A percentile compares a stretch with the other conserved stretches of the same genome.
These are phyloP conservation scores for Cucumis sativus DNA, from an alignment of 306 rosid genomes.

Conservation along the genomic window DNA sequence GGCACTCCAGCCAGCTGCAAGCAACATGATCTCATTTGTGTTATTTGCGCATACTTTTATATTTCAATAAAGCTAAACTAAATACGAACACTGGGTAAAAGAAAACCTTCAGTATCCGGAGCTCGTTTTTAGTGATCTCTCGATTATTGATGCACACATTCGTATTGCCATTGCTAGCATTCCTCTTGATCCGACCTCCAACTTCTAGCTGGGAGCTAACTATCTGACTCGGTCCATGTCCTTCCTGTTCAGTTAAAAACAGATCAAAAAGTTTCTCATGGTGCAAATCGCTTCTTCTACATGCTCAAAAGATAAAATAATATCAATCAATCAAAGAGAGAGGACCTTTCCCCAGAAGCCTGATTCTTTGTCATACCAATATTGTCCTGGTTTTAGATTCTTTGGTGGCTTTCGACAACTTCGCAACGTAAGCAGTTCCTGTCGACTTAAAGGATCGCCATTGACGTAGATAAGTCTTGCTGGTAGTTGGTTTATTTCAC, in stretches of 20 bases:
- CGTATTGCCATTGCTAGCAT: constrained; percentile 66
- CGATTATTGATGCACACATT: constrained; percentile 38
- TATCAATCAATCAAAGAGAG: neutral
- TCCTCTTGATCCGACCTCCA: constrained; percentile 29
- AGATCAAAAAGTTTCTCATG: constrained; percentile 4
- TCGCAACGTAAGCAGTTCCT: constrained; percentile 29
- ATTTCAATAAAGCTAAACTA: neutral
- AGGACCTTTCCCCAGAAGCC: constrained; percentile 88
- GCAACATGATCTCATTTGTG: neutral
- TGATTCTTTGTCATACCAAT: constrained; percentile 70
- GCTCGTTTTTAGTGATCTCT: constrained; percentile 50
- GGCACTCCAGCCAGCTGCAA: constrained; percentile 57
- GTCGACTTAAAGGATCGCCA: constrained; percentile 27
- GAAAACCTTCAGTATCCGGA: constrained; percentile 39
- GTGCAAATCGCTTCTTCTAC: neutral
- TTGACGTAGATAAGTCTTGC: constrained; percentile 36
- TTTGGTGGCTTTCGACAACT: constrained; percentile 46
- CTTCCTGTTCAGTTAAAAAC: constrained; percentile 38
- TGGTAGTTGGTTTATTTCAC: constrained; percentile 49
- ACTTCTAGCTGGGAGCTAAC: constrained; percentile 41
- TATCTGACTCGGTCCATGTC: constrained; percentile 46
- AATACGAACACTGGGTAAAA: neutral
- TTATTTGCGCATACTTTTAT: neutral
- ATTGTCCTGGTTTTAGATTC: constrained; percentile 51
- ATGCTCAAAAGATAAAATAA: neutral